Evolutionary conservation across 73 alveolate species (phyloP).

Genomic region (Breviolum minutum): DNA sequence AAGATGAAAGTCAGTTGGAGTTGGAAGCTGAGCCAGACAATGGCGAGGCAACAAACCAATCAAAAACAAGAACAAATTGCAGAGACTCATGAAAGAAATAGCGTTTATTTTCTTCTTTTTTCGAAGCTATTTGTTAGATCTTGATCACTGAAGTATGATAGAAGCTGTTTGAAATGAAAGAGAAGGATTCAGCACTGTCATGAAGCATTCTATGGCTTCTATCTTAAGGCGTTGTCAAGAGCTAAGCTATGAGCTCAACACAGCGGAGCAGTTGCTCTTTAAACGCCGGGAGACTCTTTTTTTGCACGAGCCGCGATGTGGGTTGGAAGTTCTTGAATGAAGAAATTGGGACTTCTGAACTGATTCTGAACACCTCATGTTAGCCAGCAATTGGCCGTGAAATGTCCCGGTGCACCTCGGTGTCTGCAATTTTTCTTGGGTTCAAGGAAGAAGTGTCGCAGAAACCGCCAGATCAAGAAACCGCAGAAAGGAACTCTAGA

Average conservation of each 20-base stretch:
- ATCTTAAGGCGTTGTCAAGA: slow-evolving; percentile 39
- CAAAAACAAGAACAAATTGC: no score
- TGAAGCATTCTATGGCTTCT: not conserved
- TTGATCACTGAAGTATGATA: no score
- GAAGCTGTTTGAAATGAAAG: no score
- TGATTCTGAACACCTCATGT: not conserved
- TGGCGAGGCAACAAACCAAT: no score
- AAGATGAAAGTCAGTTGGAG: slow-evolving; percentile 21
- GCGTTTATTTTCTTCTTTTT: no score
- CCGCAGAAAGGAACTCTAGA: no score
- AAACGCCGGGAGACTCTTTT: slow-evolving; percentile 33
- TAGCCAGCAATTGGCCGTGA: not conserved
- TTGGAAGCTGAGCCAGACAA: not conserved
- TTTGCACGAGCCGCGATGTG: not conserved
- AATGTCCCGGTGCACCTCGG: not conserved
- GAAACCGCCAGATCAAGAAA: no score
- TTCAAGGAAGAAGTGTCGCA: not conserved
- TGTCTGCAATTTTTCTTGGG: not conserved
- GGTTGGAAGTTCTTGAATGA: not conserved
- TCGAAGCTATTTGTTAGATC: no score
- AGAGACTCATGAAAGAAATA: no score
- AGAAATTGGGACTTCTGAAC: not conserved
- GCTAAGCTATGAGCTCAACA: slow-evolving; percentile 67
- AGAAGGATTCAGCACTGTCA: no score
- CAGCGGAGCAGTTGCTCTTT: slow-evolving; percentile 88